These are phyloP conservation scores for Nicotiana tabacum DNA, from an alignment of 257 asterid genomes.

Conservation along the genomic window DNA sequence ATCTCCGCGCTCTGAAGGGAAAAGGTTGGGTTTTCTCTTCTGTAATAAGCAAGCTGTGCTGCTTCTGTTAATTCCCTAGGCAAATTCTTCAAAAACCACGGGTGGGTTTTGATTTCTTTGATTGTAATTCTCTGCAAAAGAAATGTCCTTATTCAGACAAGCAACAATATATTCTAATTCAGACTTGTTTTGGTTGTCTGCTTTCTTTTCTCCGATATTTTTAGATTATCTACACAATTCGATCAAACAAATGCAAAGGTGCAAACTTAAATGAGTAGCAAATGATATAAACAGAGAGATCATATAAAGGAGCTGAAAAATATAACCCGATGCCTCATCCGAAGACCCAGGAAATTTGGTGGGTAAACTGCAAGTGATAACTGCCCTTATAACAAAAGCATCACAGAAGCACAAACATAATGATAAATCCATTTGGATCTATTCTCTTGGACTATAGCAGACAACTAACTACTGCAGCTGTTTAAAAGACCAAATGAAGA, in stretches of 20 bases:
- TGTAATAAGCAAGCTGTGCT: constrained; percentile 52
- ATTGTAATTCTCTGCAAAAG: constrained; percentile 52
- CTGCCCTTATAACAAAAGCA: not conserved
- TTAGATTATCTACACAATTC: not conserved
- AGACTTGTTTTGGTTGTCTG: constrained; percentile 12
- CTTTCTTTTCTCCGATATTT: not conserved
- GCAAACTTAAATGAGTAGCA: not conserved
- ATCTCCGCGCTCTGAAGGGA: constrained; percentile 58
- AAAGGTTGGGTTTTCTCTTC: constrained; percentile 54
- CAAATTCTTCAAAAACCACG: constrained; percentile 73
- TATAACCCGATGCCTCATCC: not conserved
- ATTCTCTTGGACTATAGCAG: not conserved
- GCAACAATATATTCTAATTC: constrained; percentile 14
- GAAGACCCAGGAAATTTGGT: not conserved
- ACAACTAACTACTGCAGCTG: not conserved
- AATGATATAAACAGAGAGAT: not conserved
- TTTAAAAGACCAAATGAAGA: not conserved
- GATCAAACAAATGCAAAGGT: not conserved
- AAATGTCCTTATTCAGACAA: not conserved
- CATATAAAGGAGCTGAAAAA: not conserved
- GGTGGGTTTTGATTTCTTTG: constrained; percentile 62
- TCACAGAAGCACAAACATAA: not conserved
- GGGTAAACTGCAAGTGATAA: not conserved
- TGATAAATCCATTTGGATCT: not conserved
- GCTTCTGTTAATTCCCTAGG: constrained; percentile 68